A percentile compares a stretch with the other conserved stretches of the same genome.
Evolutionary conservation across 2,329 filamentous ascomycete species (phyloP).

Genomic region (Fusarium brevicatenulatum): DNA sequence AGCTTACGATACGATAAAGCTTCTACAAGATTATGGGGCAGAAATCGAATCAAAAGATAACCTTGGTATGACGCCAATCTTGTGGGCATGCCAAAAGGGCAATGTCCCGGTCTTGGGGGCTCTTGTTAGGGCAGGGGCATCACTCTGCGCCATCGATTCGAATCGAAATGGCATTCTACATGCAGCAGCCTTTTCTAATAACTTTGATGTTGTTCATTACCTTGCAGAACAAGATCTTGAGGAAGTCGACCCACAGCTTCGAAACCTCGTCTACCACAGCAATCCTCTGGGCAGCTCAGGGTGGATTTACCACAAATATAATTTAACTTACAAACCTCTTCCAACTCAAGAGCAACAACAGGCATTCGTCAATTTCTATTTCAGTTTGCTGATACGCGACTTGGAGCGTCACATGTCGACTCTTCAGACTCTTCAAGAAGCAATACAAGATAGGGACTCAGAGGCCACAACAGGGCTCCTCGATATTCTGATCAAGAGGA

Average conservation of each 20-base stretch:
- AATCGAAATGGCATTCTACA: fast-evolving
- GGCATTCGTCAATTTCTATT: slow-evolving; percentile 5
- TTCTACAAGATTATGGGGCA: neutral
- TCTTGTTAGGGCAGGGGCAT: neutral
- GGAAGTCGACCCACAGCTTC: neutral
- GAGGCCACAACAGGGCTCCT: neutral
- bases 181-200: fast-evolving
- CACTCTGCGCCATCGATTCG: fast-evolving
- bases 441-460: neutral
- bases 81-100: fast-evolving
- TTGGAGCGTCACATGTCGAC: neutral
- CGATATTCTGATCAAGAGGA: neutral
- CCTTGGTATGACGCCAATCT: fast-evolving
- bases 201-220: neutral
- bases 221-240: neutral
- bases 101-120: fast-evolving
- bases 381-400: neutral
- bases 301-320: too few relatives aligned
- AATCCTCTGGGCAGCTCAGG: fast-evolving
- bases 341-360: neutral
- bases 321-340: too few relatives aligned
- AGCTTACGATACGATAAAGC: fast-evolving
- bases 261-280: fast-evolving
- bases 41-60: neutral
- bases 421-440: neutral